Percentiles rank a stretch among this genome's conserved stretches.
phyloP scores from a whole-genome alignment of 2,329 filamentous ascomycete genomes.

The Iodosphaeria phyllophila region DNA sequence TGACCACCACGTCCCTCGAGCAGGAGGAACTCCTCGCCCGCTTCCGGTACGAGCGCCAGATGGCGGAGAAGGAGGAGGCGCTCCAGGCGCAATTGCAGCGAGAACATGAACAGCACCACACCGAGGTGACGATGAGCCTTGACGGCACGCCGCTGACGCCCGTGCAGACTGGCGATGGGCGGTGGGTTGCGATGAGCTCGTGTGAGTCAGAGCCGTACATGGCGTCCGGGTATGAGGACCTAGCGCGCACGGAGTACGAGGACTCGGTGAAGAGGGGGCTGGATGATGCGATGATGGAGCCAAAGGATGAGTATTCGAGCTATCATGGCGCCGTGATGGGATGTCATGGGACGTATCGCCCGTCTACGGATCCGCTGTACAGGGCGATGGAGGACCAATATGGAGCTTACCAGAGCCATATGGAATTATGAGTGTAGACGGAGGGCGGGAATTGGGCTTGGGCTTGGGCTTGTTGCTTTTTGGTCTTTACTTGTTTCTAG shows the following conservation, averaged over 20 bases:
- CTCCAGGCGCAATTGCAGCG: conserved; percentile 41
- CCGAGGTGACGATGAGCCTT: conserved; percentile 26
- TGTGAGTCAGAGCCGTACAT: conserved; percentile 74
- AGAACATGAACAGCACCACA: conserved; percentile 26
- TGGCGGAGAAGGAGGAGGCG: conserved; percentile 34
- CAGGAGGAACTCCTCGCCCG: conserved; percentile 40
- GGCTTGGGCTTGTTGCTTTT: no score
- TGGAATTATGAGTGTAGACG: conserved; percentile 10
- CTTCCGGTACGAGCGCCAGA: conserved; percentile 36
- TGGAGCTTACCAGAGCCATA: conserved; percentile 32
- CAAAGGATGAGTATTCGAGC: conserved; percentile 24
- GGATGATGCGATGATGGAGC: conserved; percentile 12
- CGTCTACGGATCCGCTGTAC: conserved; percentile 54
- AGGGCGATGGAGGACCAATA: conserved; percentile 51
- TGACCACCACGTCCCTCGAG: conserved; percentile 32
- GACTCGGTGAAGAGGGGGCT: conserved; percentile 20
- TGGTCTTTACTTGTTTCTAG: no score
- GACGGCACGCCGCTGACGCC: conserved; percentile 31
- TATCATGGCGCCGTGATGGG: conserved; percentile 21
- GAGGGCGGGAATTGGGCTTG: no score
- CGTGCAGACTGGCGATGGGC: conserved; percentile 31
- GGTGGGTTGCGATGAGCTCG: conserved; percentile 25
- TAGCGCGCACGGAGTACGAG: conserved; percentile 46
- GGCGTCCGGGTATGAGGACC: conserved; percentile 56
- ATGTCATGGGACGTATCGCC: conserved; percentile 24